Conservation (phyloP, 2,329 filamentous ascomycete species). For the Ascosphaera pollenicola region DNA sequence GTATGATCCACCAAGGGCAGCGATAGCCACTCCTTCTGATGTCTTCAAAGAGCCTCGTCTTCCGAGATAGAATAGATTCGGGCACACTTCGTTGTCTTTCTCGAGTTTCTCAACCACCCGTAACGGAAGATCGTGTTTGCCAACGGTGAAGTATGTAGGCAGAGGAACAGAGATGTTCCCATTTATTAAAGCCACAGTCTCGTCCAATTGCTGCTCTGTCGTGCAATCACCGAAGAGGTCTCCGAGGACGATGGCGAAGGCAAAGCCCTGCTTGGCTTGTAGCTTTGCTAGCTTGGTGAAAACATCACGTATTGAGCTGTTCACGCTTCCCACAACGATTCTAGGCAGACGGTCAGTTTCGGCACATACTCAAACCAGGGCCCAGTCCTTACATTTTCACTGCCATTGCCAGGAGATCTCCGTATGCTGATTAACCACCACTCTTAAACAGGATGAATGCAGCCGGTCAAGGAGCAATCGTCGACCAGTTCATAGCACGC, state of each 20-base stretch:
- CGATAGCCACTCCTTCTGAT: slow-evolving; percentile 68
- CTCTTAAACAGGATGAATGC: too few relatives aligned
- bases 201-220: slow-evolving; percentile 29
- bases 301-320: slow-evolving; percentile 52
- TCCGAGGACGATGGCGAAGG: slow-evolving; percentile 64
- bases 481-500: too few relatives aligned
- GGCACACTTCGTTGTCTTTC: slow-evolving; percentile 51
- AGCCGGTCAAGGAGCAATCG: too few relatives aligned
- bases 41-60: slow-evolving; percentile 78
- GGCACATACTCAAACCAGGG: background rate
- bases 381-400: background rate
- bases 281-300: slow-evolving; percentile 63
- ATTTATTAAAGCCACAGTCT: slow-evolving; percentile 42
- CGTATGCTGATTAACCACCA: too few relatives aligned
- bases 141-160: slow-evolving; percentile 79
- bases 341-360: slow-evolving; percentile 12
- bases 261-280: slow-evolving; percentile 72
- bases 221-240: slow-evolving; percentile 48
- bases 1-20: slow-evolving; percentile 57
- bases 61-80: slow-evolving; percentile 78
- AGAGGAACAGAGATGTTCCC: slow-evolving; percentile 56
- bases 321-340: slow-evolving; percentile 59
- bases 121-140: slow-evolving; percentile 46
- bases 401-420: background rate
- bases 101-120: slow-evolving; percentile 52